These are phyloP conservation scores for Ulvella scutata DNA, from an alignment of 139 green algal species.

Conservation along the genomic window DNA sequence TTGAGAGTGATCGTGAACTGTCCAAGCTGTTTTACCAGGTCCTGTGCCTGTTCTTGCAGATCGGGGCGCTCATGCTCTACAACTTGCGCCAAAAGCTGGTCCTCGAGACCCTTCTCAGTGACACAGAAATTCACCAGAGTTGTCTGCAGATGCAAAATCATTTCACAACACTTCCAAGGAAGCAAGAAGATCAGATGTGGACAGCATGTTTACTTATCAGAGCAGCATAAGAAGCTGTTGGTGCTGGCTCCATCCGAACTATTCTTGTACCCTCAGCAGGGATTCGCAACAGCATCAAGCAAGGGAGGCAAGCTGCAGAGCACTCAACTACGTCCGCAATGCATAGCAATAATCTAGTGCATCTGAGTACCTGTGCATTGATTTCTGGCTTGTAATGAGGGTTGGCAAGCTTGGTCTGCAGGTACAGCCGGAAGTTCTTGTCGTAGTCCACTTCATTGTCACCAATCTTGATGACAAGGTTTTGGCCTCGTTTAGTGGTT, in stretches of 20 bases:
- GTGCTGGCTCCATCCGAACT: too few relatives aligned
- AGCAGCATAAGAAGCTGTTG: too few relatives aligned
- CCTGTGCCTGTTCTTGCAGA: constrained; percentile 44
- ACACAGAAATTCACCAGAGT: constrained; percentile 86
- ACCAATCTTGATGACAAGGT: constrained; percentile 63
- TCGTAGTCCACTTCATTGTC: constrained; percentile 62
- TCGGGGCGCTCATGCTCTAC: constrained; percentile 76
- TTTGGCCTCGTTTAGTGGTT: constrained; percentile 53
- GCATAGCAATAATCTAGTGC: too few relatives aligned
- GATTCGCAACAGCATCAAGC: too few relatives aligned
- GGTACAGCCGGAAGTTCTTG: constrained; percentile 57
- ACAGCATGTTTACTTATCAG: too few relatives aligned
- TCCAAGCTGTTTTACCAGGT: constrained; percentile 51
- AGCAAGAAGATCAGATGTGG: too few relatives aligned
- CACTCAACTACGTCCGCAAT: too few relatives aligned
- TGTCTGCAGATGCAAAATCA: too few relatives aligned
- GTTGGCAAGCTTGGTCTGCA: constrained; percentile 77
- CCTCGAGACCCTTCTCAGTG: constrained; percentile 76
- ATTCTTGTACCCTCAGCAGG: too few relatives aligned
- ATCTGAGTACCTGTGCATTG: constrained; percentile 34
- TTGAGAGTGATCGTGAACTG: constrained; percentile 75
- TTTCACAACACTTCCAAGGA: too few relatives aligned
- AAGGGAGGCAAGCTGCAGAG: too few relatives aligned
- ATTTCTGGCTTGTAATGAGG: constrained; percentile 87
- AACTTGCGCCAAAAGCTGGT: constrained; percentile 77